phyloP scores from a whole-genome alignment of 208 protist genomes.

The Kentomonas sorsogonicus region DNA sequence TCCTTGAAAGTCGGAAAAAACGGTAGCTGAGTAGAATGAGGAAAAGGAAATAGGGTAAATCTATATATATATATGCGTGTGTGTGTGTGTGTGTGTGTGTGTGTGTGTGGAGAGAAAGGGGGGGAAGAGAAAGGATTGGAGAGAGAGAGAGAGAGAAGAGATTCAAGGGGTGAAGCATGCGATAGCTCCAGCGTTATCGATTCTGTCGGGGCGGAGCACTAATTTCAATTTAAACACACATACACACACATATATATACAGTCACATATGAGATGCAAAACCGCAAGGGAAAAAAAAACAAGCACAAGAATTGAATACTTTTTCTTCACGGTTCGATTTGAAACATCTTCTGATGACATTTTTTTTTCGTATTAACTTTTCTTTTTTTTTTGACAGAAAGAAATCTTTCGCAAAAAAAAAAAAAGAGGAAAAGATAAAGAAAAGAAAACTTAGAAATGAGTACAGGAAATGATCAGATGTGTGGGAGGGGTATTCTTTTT shows the following conservation, averaged over 20 bases:
- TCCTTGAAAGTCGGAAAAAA: too few relatives aligned
- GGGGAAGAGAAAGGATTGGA: neutral
- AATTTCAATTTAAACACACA: too few relatives aligned
- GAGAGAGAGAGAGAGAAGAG: neutral
- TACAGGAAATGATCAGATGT: neutral
- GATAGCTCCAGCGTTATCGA: too few relatives aligned
- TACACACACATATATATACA: too few relatives aligned
- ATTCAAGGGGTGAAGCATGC: too few relatives aligned
- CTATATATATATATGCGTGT: neutral
- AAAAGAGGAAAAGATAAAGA: constrained; percentile 1
- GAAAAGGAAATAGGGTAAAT: neutral
- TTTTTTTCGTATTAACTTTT: too few relatives aligned
- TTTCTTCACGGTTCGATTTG: neutral
- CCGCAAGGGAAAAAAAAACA: neutral
- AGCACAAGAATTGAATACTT: neutral
- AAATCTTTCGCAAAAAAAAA: constrained; percentile 8
- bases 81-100: neutral
- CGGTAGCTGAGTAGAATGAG: too few relatives aligned
- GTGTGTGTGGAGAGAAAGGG: neutral
- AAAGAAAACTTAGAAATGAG: neutral
- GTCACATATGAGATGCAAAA: neutral
- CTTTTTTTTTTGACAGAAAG: too few relatives aligned
- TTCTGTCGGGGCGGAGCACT: too few relatives aligned
- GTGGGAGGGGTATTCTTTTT: neutral
- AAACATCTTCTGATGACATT: too few relatives aligned